These are phyloP conservation scores for Exophiala dermatitidis DNA, from an alignment of 2,329 filamentous ascomycete species.

Conservation along the genomic window DNA sequence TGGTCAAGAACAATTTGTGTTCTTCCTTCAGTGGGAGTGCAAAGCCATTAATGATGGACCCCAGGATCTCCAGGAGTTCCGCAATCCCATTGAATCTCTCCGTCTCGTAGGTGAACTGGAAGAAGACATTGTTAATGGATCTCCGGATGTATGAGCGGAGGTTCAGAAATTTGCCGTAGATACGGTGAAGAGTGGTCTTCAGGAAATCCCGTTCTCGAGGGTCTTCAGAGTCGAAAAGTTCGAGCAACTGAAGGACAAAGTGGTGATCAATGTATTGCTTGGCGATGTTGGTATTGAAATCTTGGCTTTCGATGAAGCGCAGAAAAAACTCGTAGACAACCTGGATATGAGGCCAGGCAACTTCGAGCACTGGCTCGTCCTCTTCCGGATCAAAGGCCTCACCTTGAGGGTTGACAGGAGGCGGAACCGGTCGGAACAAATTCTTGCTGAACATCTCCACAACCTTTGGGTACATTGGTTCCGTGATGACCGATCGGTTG, in stretches of 20 bases:
- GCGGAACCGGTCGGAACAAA: slow-evolving; percentile 90
- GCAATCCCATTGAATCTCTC: slow-evolving; percentile 98
- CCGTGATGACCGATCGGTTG: slow-evolving; percentile 95
- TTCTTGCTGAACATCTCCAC: slow-evolving; percentile 99
- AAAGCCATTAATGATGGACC: slow-evolving; percentile 98
- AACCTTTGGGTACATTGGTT: slow-evolving; percentile 96
- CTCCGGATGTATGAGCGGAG: slow-evolving; percentile 92
- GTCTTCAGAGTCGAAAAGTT: slow-evolving; percentile 97
- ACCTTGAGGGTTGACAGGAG: slow-evolving; percentile 93
- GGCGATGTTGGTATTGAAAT: slow-evolving; percentile 99
- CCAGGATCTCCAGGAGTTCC: slow-evolving; percentile 89
- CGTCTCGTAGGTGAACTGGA: slow-evolving; percentile 98
- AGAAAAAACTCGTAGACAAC: slow-evolving; percentile 99
- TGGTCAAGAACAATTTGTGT: slow-evolving; percentile 93
- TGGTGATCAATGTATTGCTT: slow-evolving; percentile 98
- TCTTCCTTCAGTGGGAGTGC: slow-evolving; percentile 95
- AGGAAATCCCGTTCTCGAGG: slow-evolving; percentile 93
- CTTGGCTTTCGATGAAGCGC: slow-evolving; percentile 96
- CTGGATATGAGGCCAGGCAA: slow-evolving; percentile 98
- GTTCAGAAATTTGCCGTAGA: slow-evolving; percentile 98
- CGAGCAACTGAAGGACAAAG: slow-evolving; percentile 90
- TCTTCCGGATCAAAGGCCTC: slow-evolving; percentile 98
- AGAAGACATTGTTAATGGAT: slow-evolving; percentile 99
- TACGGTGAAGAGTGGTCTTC: slow-evolving; percentile 94
- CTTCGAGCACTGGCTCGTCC: slow-evolving; percentile 94